Base-by-base conservation (phyloP, 768 basidiomycete species). In the Tricholoma sp. region DNA sequence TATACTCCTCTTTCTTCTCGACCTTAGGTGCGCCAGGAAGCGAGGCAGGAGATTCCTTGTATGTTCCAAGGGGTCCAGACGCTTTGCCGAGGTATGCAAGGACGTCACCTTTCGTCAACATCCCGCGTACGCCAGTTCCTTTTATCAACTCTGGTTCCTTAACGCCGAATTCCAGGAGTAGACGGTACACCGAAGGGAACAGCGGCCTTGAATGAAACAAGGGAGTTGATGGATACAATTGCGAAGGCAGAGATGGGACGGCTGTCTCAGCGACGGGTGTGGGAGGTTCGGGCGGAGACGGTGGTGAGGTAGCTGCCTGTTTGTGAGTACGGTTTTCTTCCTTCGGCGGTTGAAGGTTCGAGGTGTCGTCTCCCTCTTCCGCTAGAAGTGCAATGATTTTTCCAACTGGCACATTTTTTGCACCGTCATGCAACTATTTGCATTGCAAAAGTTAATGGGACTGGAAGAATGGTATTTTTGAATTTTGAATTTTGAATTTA, bases 31-130 rank as follows among this genome's bases (percentile, higher is more conserved):
- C 71, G 59, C 71, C 73, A 14, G 47, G 27, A 21, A 61, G 71
- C 62, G 31, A 66, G 72, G 74, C 62, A 21, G 68, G 62, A 32
- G 73, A 61, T 61, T 77, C 77, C 67, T 86, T 87, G 72, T 79
- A 90, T 2, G 89, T 89, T 35, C 92, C 93, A 18, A 79, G 76
- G 0, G 93, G 90, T 34, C 79, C 78, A 10, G 86, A 86, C 18
- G 94, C 89, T 71, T 86, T 86, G 18, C 96, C 96, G 5, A 97
- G 77, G 72, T 84, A 86, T 2, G 91, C 76, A 27, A 99, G 79
- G 1, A 98, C 87, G 67, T 99, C 96, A 10, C 97, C 97, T 71
- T 98, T 98, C 50, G 95, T 98, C 59, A 98, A 71, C 88, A 94
- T 95, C 12, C 97, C 96, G 35, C 90, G 81, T 53, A 91, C 78